phyloP scores from a whole-genome alignment of 352 stramenopile genomes.

The Pythium rhizo-oryzae region DNA sequence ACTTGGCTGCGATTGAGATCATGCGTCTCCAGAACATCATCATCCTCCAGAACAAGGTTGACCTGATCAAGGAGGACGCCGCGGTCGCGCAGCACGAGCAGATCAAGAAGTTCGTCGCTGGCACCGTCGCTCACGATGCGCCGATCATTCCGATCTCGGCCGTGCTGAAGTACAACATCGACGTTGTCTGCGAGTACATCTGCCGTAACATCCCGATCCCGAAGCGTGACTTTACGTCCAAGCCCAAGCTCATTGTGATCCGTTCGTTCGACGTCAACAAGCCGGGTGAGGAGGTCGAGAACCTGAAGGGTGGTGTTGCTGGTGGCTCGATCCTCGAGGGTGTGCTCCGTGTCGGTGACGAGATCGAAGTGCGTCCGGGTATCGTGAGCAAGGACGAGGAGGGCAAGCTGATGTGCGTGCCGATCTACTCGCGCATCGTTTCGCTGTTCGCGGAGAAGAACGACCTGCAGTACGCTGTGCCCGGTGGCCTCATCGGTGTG shows the following conservation, averaged over 20 bases:
- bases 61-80: conserved; percentile 99
- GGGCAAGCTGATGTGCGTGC: conserved; percentile 94
- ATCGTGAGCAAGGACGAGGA: conserved; percentile 99
- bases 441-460: conserved; percentile 99
- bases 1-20: conserved; percentile 99
- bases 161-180: conserved; percentile 99
- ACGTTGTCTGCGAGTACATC: conserved; percentile 99
- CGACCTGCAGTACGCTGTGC: conserved; percentile 99
- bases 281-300: conserved; percentile 98
- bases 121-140: conserved; percentile 94
- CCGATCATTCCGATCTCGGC: conserved; percentile 99
- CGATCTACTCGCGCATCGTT: conserved; percentile 94
- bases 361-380: conserved; percentile 99
- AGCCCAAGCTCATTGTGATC: conserved; percentile 99
- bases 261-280: conserved; percentile 99
- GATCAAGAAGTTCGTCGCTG: conserved; percentile 91
- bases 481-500: conserved; percentile 99
- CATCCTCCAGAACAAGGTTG: conserved; percentile 99
- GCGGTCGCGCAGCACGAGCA: conserved; percentile 98
- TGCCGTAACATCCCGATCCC: conserved; percentile 98
- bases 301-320: conserved; percentile 94
- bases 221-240: conserved; percentile 97
- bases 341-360: conserved; percentile 96
- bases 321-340: conserved; percentile 96
- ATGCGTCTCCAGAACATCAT: conserved; percentile 99